These are phyloP conservation scores for Cyclospora cayetanensis DNA, from an alignment of 169 alveolate genomes.

Conservation along the genomic window DNA sequence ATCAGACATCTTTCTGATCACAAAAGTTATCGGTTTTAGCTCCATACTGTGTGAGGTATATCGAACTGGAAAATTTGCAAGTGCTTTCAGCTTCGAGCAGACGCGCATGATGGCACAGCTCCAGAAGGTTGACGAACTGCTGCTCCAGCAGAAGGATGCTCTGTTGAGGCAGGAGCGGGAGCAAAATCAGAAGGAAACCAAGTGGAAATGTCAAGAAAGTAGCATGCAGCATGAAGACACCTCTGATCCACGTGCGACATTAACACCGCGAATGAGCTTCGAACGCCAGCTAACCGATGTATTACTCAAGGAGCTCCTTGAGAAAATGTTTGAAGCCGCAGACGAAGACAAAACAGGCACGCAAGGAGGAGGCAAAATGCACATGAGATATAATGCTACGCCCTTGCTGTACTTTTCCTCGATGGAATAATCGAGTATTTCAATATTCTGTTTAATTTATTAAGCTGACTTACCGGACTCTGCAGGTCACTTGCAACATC, in stretches of 20 bases:
- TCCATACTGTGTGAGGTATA: no score
- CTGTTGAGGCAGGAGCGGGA: slow-evolving; percentile 17
- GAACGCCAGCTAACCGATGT: slow-evolving; percentile 43
- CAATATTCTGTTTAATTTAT: no score
- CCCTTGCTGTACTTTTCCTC: no score
- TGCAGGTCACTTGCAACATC: slow-evolving; percentile 66
- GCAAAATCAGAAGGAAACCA: slow-evolving; percentile 28
- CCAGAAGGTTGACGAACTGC: background rate
- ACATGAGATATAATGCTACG: no score
- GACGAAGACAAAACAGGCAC: slow-evolving; percentile 66
- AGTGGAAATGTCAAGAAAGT: background rate
- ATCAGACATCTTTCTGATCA: background rate
- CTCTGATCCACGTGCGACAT: background rate
- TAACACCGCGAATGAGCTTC: slow-evolving; percentile 69
- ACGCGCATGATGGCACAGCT: slow-evolving; percentile 63
- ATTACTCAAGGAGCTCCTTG: slow-evolving; percentile 28
- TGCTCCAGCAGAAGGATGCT: slow-evolving; percentile 62
- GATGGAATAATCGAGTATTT: no score
- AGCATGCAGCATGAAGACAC: background rate
- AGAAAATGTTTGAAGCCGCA: slow-evolving; percentile 66
- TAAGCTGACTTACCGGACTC: no score
- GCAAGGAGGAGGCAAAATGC: no score
- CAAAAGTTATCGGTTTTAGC: no score
- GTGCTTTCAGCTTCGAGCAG: slow-evolving; percentile 48
- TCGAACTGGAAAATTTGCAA: background rate